phyloP scores from a whole-genome alignment of 805 yeast species.

The Starmerella scarabaei region DNA sequence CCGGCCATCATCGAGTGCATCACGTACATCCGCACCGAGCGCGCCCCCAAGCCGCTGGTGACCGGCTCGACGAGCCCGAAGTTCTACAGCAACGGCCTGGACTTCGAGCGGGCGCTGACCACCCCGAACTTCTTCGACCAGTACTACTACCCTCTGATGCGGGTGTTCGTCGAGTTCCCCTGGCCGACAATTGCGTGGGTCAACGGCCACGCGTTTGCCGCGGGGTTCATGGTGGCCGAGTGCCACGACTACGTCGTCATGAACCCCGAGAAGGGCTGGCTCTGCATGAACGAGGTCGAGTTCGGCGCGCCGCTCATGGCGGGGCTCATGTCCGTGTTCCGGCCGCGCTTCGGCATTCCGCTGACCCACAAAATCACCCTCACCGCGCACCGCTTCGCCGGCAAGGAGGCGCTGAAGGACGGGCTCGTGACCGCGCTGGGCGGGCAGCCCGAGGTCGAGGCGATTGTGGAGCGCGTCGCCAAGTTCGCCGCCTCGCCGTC shows the following conservation, averaged over 20 bases:
- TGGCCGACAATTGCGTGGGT: constrained; percentile 31
- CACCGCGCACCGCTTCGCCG: constrained; percentile 28
- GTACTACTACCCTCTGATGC: constrained; percentile 25
- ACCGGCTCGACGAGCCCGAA: constrained; percentile 29
- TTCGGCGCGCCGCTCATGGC: constrained; percentile 30
- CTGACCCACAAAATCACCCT: constrained; percentile 25
- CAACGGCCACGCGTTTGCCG: constrained; percentile 33
- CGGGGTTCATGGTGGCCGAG: constrained; percentile 30
- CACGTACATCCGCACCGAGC: constrained; percentile 22
- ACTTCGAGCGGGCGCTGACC: constrained; percentile 26
- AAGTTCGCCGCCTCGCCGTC: constrained; percentile 23
- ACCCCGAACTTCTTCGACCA: constrained; percentile 28
- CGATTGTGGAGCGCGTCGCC: constrained; percentile 20
- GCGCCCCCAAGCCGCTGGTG: constrained; percentile 26
- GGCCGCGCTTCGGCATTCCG: constrained; percentile 24
- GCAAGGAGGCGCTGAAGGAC: constrained; percentile 80
- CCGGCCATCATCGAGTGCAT: constrained; percentile 27
- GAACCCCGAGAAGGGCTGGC: constrained; percentile 29
- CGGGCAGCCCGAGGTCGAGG: constrained; percentile 26
- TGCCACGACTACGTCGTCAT: constrained; percentile 31
- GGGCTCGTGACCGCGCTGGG: constrained; percentile 33
- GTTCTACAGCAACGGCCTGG: constrained; percentile 31
- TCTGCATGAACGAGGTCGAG: constrained; percentile 31
- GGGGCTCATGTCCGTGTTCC: constrained; percentile 28
- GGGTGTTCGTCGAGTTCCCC: constrained; percentile 28